phyloP scores from a whole-genome alignment of 495 filamentous ascomycete species.

The Penicillium odoratum region DNA sequence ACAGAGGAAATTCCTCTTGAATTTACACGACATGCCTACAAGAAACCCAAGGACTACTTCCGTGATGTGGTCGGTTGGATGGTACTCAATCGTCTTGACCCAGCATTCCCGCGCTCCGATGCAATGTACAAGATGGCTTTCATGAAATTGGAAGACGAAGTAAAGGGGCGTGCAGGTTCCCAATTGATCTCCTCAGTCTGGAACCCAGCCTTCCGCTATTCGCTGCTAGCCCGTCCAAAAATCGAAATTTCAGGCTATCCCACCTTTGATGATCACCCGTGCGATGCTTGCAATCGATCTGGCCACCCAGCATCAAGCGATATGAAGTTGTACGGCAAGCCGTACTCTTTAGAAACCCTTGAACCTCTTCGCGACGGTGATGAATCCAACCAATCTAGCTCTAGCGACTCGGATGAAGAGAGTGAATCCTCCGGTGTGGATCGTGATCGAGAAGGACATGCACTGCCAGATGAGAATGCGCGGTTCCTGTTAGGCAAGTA shows the following conservation, averaged over 20 bases:
- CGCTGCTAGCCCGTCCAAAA: conserved; percentile 65
- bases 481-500: conserved; percentile 49
- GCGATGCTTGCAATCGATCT: conserved; percentile 75
- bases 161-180: conserved; percentile 63
- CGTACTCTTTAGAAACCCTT: conserved; percentile 69
- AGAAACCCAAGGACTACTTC: conserved; percentile 75
- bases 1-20: conserved; percentile 65
- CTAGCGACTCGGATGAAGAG: conserved; percentile 32
- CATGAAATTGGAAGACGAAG: conserved; percentile 71
- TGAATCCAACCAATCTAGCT: background rate
- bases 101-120: conserved; percentile 65
- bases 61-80: conserved; percentile 80
- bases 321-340: conserved; percentile 63
- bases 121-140: conserved; percentile 70
- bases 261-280: conserved; percentile 46
- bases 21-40: conserved; percentile 65
- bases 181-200: conserved; percentile 76
- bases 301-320: conserved; percentile 64
- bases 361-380: conserved; percentile 57
- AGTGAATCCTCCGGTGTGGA: conserved; percentile 8
- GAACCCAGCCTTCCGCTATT: conserved; percentile 63
- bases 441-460: conserved; percentile 35
- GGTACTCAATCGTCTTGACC: conserved; percentile 74
- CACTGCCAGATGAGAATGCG: conserved; percentile 33
- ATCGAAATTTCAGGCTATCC: conserved; percentile 37